Evolutionary conservation across 129 eudicot species (phyloP), one percentile per base, ranked within the genome.

Genomic region (Centrapalus pauciflorus): DNA sequence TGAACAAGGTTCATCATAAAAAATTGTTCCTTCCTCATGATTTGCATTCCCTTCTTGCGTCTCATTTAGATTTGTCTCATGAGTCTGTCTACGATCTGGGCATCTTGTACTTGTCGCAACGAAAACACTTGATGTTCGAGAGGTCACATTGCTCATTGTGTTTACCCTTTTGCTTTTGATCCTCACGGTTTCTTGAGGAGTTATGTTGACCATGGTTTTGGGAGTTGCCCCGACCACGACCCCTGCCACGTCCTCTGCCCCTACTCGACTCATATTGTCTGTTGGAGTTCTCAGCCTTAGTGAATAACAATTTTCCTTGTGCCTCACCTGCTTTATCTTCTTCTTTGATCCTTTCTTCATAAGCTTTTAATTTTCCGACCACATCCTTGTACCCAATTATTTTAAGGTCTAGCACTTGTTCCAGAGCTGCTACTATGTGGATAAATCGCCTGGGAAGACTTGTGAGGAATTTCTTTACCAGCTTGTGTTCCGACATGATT

Each of bases 381-480:
- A 33, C 38, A 33, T 33, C 38, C 38, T 33, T 10, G 8, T 4
- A 33, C 50, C 50, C 20, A 12, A 41, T 41, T 2, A 20, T 41
- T 41, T 41, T 41, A 13, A 12, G 50, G 14, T 41, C 19, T 41
- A 13, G 20, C 3, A 41, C 50, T 1, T 38, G 50, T n/a, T 41
- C 20, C 5, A 41, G 50, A 1, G 50, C 50, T 4, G 20, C 50
- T 7, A 13, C 50, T 5, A 41, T 41, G 5, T 41, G 19, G 20
- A n/a, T 2, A 41, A 41, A 41, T 41, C 50, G 20, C 30, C 19
- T 61, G 19, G 66, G 32, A 21, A 61, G 66, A 35, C 66, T 34
- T 37, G 66, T 61, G 49, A 61, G 66, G 10, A 61, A 61, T 7
- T 33, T 61, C 66, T 35, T 61, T 21, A 35, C 48, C 0, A 60